Evolutionary conservation across 139 green algal species (phyloP), one percentile per base, ranked within the genome.

Genomic region (Chlamydomonas eustigma): DNA sequence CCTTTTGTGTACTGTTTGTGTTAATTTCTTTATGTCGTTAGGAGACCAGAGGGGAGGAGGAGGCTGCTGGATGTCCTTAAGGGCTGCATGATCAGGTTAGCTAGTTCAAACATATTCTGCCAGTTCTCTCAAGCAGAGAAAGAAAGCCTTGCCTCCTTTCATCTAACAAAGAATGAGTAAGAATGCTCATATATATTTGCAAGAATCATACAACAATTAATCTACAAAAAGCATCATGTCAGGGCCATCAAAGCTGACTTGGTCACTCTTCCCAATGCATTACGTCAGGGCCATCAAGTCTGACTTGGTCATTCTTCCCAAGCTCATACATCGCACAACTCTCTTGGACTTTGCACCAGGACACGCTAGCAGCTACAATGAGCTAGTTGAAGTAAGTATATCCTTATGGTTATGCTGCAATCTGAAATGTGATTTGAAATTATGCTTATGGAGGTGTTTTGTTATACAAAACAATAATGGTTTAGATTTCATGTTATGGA

Each of bases 341-440:
- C 66, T 87, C 25, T 80, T 98, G 39, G 75, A 93, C 37, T 98
- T 98, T 84, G 79, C 79, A 1, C 73, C 83, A 2, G 72, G 85
- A 39, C 95, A 99, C 75, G 95, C 94, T 0, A 1, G 6, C 8
- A 87, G 69, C 36, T 98, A 97, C 89, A 99, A 99, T 81, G 85
- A 84, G 1, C 84, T 98, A 30, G 90, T 95, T 22, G 84, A 89
- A 78, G 52, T 68, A 28, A 68, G 52, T 68, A 5, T 25, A 6
- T 25, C 52, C 34, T 12, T 58, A 58, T 58, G 44, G 44, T 28
- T 12, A 18, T 58, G 44, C 44, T 58, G 44, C 12, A 28, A 58
- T 12, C 44, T 58, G 44, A 58, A 18, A 12, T 18, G 44, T n/a
- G n/a, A n/a, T n/a, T n/a, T n/a, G n/a, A n/a, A n/a, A n/a, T n/a